phyloP scores from a whole-genome alignment of 202 grass and related monocot species.

The Zoysia matrella region DNA sequence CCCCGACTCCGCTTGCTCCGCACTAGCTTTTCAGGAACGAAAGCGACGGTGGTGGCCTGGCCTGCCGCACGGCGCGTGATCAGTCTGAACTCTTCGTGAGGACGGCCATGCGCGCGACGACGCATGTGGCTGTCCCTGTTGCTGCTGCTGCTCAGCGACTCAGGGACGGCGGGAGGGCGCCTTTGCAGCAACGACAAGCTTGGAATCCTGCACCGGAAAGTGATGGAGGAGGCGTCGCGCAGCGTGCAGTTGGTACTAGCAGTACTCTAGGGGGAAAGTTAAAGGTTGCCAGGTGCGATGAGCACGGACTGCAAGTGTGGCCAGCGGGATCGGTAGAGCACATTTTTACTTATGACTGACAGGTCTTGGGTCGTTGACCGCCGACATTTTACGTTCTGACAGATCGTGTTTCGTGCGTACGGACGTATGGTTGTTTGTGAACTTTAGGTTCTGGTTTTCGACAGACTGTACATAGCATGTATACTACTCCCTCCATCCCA shows the following conservation, averaged over 20 bases:
- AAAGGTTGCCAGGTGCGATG: conserved; percentile 24
- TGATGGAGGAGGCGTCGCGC: neutral
- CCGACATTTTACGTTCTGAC: conserved; percentile 48
- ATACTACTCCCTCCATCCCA: no score
- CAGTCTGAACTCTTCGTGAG: no score
- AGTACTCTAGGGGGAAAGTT: conserved; percentile 27
- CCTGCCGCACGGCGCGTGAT: neutral
- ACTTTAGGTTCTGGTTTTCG: no score
- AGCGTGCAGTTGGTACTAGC: neutral
- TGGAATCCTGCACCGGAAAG: conserved; percentile 37
- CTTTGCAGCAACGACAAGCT: conserved; percentile 43
- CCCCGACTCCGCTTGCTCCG: neutral
- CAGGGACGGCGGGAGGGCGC: neutral
- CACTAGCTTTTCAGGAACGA: conserved; percentile 34
- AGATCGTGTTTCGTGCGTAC: neutral
- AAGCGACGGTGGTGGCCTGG: conserved; percentile 16
- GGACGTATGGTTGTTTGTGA: no score
- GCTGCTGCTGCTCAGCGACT: neutral
- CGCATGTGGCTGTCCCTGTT: neutral
- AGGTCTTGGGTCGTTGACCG: conserved; percentile 51
- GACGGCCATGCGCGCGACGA: neutral
- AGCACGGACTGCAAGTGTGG: conserved; percentile 5
- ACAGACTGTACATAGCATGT: no score
- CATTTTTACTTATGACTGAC: conserved; percentile 19
- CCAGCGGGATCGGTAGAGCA: neutral